Evolutionary conservation across 1,139 yeast species (phyloP).

Genomic region (Meyerozyma sp.): DNA sequence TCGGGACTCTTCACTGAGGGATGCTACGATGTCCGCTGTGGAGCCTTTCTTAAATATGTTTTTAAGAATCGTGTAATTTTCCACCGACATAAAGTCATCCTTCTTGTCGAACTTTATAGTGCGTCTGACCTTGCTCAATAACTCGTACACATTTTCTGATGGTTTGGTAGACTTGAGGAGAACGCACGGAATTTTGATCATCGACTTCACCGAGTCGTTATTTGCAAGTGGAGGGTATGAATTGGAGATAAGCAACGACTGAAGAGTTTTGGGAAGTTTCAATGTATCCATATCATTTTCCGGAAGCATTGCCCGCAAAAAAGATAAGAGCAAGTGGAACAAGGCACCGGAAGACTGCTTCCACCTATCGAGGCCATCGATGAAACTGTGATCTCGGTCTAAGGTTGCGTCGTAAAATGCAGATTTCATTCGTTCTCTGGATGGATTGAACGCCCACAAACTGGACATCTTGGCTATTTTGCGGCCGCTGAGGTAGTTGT

Average conservation of each 20-base stretch:
- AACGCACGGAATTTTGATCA: slow-evolving; percentile 53
- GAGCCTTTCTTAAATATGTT: slow-evolving; percentile 60
- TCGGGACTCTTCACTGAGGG: slow-evolving; percentile 69
- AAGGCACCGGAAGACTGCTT: slow-evolving; percentile 79
- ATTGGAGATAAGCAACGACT: slow-evolving; percentile 54
- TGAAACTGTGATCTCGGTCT: slow-evolving; percentile 41
- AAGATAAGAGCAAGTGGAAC: slow-evolving; percentile 73
- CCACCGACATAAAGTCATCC: slow-evolving; percentile 65
- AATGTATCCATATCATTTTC: slow-evolving; percentile 52
- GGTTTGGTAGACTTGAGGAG: slow-evolving; percentile 59
- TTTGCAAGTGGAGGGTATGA: slow-evolving; percentile 57
- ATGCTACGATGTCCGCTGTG: slow-evolving; percentile 53
- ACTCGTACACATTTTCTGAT: slow-evolving; percentile 43
- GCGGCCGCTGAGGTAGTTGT: slow-evolving; percentile 73
- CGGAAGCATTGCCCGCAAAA: slow-evolving; percentile 75
- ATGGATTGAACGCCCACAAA: slow-evolving; percentile 73
- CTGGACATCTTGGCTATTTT: slow-evolving; percentile 81
- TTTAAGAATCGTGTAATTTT: slow-evolving; percentile 72
- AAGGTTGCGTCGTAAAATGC: slow-evolving; percentile 41
- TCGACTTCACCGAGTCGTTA: slow-evolving; percentile 30
- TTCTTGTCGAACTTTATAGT: slow-evolving; percentile 67
- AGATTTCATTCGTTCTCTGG: slow-evolving; percentile 10
- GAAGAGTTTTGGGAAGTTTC: slow-evolving; percentile 60
- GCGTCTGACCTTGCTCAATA: slow-evolving; percentile 55
- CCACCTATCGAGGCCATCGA: slow-evolving; percentile 76